Base-by-base conservation (phyloP, 495 filamentous ascomycete species). In the Aspergillus nanangensis region DNA sequence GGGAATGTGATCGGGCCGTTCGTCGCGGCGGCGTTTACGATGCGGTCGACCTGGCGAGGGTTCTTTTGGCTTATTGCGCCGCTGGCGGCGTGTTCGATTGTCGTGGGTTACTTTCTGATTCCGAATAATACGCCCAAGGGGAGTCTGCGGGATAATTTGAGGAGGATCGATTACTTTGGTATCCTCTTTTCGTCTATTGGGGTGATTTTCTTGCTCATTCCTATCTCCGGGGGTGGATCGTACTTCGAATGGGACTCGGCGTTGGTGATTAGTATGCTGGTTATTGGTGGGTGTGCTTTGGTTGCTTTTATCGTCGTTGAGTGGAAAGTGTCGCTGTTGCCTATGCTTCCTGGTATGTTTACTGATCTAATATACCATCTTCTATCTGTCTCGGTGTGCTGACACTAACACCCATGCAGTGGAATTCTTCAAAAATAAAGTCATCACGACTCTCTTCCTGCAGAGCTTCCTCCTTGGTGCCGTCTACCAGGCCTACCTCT, bases 181-280 rank as follows among this genome's bases (percentile, higher is more conserved):
- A 52, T 77, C 5, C 32, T 77, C 7, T 62, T 71, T 1, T 77
- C 71, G 5, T 74, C 72, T 0, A 67, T 73, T 24, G 77, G 70
- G 1, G 71, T 83, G 23, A 70, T 83, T 18, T 73, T 82, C 40
- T 38, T 81, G 15, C 62, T 84, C 35, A 81, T 84, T 47, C 80
- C 81, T 13, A 74, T 84, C 22, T 83, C 79, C 10, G 81, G 79
- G 4, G 80, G 78, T 19, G 81, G 82, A 0, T 74, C 73, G 4
- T 78, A 77, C 44, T 84, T 82, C 47, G 55, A 68, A 4, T 85
- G 80, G 81, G 53, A 74, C 39, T 82, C 79, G 2, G 63, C 78
- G 0, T 69, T 83, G 65, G 73, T 83, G 3, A 82, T 86, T 24
- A 71, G 72, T 35, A 82, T 84, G 77, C 67, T 86, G 23, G 57